Evolutionary conservation across 2,329 filamentous ascomycete species (phyloP).

Genomic region (Colletotrichum salicis): DNA sequence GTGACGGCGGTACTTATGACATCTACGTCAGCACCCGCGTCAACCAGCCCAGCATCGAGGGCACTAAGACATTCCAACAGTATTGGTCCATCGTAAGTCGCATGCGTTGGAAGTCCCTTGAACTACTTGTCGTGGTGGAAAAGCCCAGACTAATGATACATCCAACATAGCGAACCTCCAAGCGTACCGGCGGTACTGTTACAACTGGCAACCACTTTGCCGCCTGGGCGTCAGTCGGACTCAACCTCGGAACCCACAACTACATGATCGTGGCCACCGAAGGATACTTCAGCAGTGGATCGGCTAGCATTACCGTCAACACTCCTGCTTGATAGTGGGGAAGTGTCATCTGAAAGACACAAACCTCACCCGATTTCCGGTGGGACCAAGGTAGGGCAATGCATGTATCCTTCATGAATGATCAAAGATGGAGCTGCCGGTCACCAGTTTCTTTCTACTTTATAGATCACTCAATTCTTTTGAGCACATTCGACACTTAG

Average conservation of each 20-base stretch:
- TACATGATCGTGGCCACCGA: conserved; percentile 64
- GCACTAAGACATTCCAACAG: conserved; percentile 60
- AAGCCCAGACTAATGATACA: not conserved
- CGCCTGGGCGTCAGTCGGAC: conserved; percentile 59
- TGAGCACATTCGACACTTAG: not conserved
- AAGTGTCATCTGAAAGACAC: not conserved
- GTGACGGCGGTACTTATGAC: conserved; percentile 49
- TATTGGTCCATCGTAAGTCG: conserved; percentile 52
- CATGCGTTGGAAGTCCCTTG: too few relatives aligned
- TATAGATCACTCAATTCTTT: not conserved
- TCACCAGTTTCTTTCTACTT: not conserved
- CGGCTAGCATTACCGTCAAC: conserved; percentile 18
- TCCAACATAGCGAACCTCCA: conserved; percentile 37
- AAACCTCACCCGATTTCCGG: too few relatives aligned
- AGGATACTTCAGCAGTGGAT: conserved; percentile 27
- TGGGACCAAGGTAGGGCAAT: not conserved
- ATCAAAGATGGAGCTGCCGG: not conserved
- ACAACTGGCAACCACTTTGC: conserved; percentile 62
- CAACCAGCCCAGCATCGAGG: conserved; percentile 58
- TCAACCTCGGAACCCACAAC: conserved; percentile 59
- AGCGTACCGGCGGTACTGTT: conserved; percentile 62
- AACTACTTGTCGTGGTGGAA: not conserved
- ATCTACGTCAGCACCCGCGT: conserved; percentile 47
- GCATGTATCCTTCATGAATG: not conserved
- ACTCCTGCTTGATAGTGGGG: not conserved